These are phyloP conservation scores for Penicillium brasilianum DNA, from an alignment of 2,329 filamentous ascomycete genomes.

Conservation along the genomic window DNA sequence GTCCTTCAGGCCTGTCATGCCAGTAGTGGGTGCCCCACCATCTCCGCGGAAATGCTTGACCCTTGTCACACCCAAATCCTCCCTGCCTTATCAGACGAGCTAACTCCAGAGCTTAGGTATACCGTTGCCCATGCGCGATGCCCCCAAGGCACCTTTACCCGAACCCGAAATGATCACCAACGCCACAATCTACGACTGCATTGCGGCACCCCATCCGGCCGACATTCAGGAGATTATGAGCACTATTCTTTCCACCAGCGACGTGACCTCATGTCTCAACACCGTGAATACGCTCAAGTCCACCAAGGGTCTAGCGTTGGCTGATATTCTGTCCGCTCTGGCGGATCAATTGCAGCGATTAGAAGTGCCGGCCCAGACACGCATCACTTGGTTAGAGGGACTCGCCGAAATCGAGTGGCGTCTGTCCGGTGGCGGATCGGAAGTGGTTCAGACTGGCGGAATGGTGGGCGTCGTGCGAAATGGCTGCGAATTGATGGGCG, in stretches of 20 bases:
- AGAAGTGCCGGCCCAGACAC: constrained; percentile 83
- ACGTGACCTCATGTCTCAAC: constrained; percentile 86
- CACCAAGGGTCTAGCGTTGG: constrained; percentile 82
- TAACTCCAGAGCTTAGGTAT: constrained; percentile 58
- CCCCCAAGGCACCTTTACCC: constrained; percentile 62
- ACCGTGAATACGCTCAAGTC: constrained; percentile 89
- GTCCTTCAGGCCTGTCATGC: constrained; percentile 96
- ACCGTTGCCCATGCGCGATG: constrained; percentile 66
- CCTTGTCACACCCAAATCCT: neutral
- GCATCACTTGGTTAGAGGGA: constrained; percentile 89
- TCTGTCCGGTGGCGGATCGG: constrained; percentile 83
- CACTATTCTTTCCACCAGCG: constrained; percentile 80
- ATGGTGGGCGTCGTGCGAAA: constrained; percentile 86
- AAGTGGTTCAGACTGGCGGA: constrained; percentile 88
- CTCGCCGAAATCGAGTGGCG: constrained; percentile 92
- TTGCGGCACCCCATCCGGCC: constrained; percentile 88
- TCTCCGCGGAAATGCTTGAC: neutral
- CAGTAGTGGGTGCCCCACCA: constrained; percentile 66
- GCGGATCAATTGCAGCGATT: constrained; percentile 81
- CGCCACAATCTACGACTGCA: constrained; percentile 93
- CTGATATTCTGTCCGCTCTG: constrained; percentile 88
- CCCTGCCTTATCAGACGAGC: neutral
- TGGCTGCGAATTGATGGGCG: constrained; percentile 76
- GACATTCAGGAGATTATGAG: constrained; percentile 84
- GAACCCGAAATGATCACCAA: constrained; percentile 86